phyloP scores from a whole-genome alignment of 768 basidiomycete genomes.

The Panellus pusillus region DNA sequence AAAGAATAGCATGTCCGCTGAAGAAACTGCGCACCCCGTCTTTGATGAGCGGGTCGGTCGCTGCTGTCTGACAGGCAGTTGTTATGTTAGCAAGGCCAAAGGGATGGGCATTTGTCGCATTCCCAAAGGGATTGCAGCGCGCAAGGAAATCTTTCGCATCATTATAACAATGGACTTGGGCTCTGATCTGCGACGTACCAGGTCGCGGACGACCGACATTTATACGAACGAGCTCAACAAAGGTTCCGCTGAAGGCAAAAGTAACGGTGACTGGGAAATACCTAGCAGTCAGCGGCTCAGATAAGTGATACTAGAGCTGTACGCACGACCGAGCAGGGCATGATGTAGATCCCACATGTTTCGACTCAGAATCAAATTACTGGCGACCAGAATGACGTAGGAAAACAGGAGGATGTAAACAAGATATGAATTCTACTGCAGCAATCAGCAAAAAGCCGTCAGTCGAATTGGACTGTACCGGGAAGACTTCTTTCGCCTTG shows the following conservation, averaged over 20 bases:
- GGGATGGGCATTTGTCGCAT: slow-evolving; percentile 20
- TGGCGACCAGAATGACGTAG: slow-evolving; percentile 21
- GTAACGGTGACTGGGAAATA: slow-evolving; percentile 19
- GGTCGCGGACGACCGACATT: slow-evolving; percentile 25
- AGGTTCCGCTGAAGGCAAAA: slow-evolving; percentile 18
- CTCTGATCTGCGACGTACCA: slow-evolving; percentile 6
- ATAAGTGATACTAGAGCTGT: not conserved
- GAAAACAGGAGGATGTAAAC: slow-evolving; percentile 16
- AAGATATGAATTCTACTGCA: slow-evolving; percentile 9
- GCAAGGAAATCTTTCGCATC: slow-evolving; percentile 23
- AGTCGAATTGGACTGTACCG: slow-evolving; percentile 3
- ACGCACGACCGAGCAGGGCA: slow-evolving; percentile 23
- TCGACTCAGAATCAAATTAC: slow-evolving; percentile 22
- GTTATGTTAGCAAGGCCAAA: slow-evolving; percentile 26
- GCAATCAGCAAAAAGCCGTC: not conserved
- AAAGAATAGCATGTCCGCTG: slow-evolving; percentile 28
- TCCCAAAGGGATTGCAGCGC: slow-evolving; percentile 23
- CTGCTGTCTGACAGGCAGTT: slow-evolving; percentile 22
- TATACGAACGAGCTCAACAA: slow-evolving; percentile 22
- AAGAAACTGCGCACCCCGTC: slow-evolving; percentile 30
- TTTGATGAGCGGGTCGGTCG: slow-evolving; percentile 21
- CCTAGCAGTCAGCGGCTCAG: not conserved
- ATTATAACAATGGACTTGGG: not conserved
- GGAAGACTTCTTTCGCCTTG: slow-evolving; percentile 17
- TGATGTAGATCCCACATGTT: slow-evolving; percentile 27